phyloP scores from a whole-genome alignment of 139 green algal genomes.

The Auxenochlorella pyrenoidosa region DNA sequence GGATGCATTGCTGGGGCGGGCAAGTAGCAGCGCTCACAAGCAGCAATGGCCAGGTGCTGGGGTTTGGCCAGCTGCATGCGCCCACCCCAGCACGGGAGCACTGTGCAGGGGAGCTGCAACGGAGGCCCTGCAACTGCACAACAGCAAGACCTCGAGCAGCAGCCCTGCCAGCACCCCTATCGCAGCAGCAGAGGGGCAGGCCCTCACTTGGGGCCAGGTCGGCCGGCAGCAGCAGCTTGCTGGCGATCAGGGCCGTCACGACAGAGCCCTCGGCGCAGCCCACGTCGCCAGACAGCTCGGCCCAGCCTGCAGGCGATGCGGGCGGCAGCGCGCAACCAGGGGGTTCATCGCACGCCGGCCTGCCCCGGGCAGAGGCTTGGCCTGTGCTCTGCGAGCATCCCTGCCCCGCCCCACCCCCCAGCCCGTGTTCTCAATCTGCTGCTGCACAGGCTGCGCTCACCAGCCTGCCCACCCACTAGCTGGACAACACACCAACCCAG shows the following conservation, averaged over 20 bases:
- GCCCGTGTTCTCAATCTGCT: too few relatives aligned
- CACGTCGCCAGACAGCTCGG: constrained; percentile 26
- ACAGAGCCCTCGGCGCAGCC: constrained; percentile 25
- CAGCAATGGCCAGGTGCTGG: not conserved
- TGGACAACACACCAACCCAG: too few relatives aligned
- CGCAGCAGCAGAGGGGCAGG: not conserved
- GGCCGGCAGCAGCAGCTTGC: constrained; percentile 13
- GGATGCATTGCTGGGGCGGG: not conserved
- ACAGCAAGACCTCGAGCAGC: too few relatives aligned
- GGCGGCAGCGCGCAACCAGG: too few relatives aligned
- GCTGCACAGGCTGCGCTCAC: too few relatives aligned
- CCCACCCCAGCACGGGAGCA: not conserved
- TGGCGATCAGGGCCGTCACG: constrained; percentile 32
- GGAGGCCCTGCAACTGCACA: too few relatives aligned
- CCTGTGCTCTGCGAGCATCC: too few relatives aligned
- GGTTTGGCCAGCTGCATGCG: not conserved
- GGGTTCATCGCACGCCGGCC: not conserved
- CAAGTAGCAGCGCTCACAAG: not conserved
- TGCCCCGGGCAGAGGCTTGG: not conserved
- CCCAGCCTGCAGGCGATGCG: constrained; percentile 15
- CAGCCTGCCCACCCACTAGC: too few relatives aligned
- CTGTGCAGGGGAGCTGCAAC: not conserved
- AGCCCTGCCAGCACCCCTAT: not conserved
- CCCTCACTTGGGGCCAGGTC: not conserved
- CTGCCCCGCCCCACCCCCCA: too few relatives aligned